These are phyloP conservation scores for Trichoderma aggressivum DNA, from an alignment of 2,329 filamentous ascomycete genomes.

Conservation along the genomic window DNA sequence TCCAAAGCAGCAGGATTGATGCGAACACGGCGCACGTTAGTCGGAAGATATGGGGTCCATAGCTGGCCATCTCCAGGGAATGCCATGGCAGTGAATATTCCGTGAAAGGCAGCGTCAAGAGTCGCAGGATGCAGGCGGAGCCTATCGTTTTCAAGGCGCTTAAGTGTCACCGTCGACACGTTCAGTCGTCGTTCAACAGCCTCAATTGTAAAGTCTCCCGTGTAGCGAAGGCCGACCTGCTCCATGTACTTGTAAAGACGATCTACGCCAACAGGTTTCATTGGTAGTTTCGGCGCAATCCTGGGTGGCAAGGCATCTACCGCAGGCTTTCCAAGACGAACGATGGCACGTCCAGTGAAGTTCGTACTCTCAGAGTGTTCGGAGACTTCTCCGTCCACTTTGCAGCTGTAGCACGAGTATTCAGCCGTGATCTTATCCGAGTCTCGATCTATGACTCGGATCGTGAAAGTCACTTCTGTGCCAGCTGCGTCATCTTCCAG, in stretches of 20 bases:
- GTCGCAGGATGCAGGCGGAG: not conserved
- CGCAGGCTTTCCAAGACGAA: not conserved
- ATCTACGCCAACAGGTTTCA: not conserved
- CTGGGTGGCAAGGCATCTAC: not conserved
- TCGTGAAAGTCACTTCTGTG: not conserved
- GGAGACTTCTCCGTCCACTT: not conserved
- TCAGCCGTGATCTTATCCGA: not conserved
- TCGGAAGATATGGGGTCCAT: not conserved
- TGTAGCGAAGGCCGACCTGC: not conserved
- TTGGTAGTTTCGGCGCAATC: not conserved
- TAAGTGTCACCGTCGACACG: not conserved
- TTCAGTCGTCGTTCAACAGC: not conserved
- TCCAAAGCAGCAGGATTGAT: not conserved
- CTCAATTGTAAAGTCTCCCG: not conserved
- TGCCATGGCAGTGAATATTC: not conserved
- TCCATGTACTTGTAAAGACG: not conserved
- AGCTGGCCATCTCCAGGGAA: not conserved
- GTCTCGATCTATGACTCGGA: not conserved
- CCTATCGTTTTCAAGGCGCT: not conserved
- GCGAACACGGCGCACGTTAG: not conserved
- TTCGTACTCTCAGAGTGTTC: not conserved
- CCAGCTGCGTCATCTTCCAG: not conserved
- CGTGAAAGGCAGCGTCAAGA: not conserved
- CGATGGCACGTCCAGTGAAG: not conserved
- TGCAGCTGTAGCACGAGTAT: not conserved